Base-by-base conservation (phyloP, 768 basidiomycete genomes). In the Suillus alpinus region DNA sequence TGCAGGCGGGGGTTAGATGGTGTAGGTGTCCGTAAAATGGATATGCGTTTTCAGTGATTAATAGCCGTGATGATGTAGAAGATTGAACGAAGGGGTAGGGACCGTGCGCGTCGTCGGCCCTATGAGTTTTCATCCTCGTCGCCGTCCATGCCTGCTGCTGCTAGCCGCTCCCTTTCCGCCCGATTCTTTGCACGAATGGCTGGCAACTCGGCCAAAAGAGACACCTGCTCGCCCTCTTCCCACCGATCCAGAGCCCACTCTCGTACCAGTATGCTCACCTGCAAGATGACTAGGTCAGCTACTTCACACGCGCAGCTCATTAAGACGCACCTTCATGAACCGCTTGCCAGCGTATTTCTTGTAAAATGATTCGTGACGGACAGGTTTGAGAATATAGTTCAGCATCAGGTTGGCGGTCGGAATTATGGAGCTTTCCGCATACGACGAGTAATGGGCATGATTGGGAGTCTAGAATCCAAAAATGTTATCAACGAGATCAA, bases 261-360 rank as follows among this genome's bases (percentile, higher is more conserved):
- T 34, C 89, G 83, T 68, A 95, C 88, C 74, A 84, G 93, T 55
- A 88, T 78, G 67, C 92, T 93, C 36, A 92, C 89, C 89, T 96
- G 62, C 40, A 62, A 16, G 46, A 55, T 39, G 4, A 16, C 6
- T 43, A 58, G 1, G 10, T 69, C 3, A 62, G 63, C 53, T 14
- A 56, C 18, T 18, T 49, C 6, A 9, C 52, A 31, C 7, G 9
- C 31, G 18, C 55, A 52, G 4, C 8, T 4, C 34, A 8, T 26
- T 23, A 4, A 43, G 0, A 71, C 80, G 18, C 51, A 94, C 92
- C 83, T 93, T 94, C 78, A 91, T 78, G 76, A 86, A 93, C 56
- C 85, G 89, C 76, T 89, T 93, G 32, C 85, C 82, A 0, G 92
- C 87, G 69, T 95, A 98, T 77, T 98, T 97, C 77, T 89, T 90